Evolutionary conservation across 2,329 filamentous ascomycete species (phyloP), one percentile per base, ranked within the genome.

Genomic region (Cladobotryum mycophilum): DNA sequence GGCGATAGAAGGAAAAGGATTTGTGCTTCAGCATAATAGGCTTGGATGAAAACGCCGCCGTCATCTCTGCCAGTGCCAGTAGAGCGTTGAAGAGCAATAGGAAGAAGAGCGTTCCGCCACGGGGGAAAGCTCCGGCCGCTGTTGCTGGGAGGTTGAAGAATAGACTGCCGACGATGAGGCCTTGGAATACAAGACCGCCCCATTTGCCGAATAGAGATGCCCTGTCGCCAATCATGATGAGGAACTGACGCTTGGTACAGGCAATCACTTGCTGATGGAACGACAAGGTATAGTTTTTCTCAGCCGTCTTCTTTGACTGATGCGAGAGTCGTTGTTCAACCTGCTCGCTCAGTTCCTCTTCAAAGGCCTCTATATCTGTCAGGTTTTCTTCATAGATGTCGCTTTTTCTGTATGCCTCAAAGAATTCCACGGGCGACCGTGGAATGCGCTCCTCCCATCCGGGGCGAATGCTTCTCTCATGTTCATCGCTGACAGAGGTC

Each of bases 201-300:
- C 86, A 79, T 62, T 93, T 93, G 18, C 87, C 92, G 61, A 85
- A 85, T 0, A 93, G 73, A 0, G 87, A 87, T 0, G 83, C 83
- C 49, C 76, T 82, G 65, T 95, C 88, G 38, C 89, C 88, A 62
- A 80, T 79, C 25, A 90, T 79, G 30, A 95, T 77, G 81, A 88
- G 89, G 60, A 90, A 85, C 64, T 95, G 88, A 15, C 89, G 80
- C 52, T 83, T 76, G 0, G 86, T 87, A 68, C 85, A 75, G 5
- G 83, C 82, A 15, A 80, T 61, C 4, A 93, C 85, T 65, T 95
- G 89, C 18, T 83, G 78, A 41, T 78, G 69, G 61, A 92, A 88
- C 3, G 84, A 85, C 34, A 93, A 81, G 0, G 88, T 92, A 65
- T 90, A 93, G 15, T 81, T 81, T 4, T 84, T 84, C 59, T 87